These are phyloP conservation scores for Berkeleyomyces basicola DNA, from an alignment of 2,329 filamentous ascomycete species.

Conservation along the genomic window DNA sequence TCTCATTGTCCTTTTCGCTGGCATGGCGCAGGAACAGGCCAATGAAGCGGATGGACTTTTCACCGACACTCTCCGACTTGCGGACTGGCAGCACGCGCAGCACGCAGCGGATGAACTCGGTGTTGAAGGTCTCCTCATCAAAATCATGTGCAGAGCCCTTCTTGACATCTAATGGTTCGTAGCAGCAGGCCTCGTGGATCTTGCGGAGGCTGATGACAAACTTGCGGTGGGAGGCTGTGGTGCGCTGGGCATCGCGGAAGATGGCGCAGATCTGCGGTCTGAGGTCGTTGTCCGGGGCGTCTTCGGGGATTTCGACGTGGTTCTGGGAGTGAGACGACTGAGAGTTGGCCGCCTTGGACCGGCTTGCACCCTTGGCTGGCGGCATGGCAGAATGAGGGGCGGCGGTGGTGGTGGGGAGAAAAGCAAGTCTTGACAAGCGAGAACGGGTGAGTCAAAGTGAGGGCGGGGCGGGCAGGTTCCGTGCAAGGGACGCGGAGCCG, in stretches of 20 bases:
- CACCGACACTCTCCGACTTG: constrained; percentile 79
- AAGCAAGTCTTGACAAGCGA: neutral
- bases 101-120: constrained; percentile 69
- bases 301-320: constrained; percentile 42
- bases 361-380: constrained; percentile 29
- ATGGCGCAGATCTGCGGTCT: constrained; percentile 57
- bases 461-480: neutral
- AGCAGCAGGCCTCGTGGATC: constrained; percentile 72
- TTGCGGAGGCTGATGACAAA: constrained; percentile 76
- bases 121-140: constrained; percentile 73
- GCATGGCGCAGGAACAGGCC: constrained; percentile 69
- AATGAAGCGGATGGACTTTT: constrained; percentile 70
- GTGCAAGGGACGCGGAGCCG: neutral
- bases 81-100: constrained; percentile 71
- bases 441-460: neutral
- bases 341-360: constrained; percentile 26
- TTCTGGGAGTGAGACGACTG: constrained; percentile 26
- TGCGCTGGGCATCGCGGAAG: constrained; percentile 72
- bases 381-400: constrained; percentile 28
- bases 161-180: constrained; percentile 38
- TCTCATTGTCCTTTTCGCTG: constrained; percentile 52
- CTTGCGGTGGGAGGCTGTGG: constrained; percentile 79
- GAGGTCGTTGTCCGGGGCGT: constrained; percentile 52
- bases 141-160: constrained; percentile 46
- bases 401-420: neutral